A percentile compares a stretch with the other conserved stretches of the same genome.
Conservation (phyloP, 140 eudicot species). For the Bidens hawaiensis region DNA sequence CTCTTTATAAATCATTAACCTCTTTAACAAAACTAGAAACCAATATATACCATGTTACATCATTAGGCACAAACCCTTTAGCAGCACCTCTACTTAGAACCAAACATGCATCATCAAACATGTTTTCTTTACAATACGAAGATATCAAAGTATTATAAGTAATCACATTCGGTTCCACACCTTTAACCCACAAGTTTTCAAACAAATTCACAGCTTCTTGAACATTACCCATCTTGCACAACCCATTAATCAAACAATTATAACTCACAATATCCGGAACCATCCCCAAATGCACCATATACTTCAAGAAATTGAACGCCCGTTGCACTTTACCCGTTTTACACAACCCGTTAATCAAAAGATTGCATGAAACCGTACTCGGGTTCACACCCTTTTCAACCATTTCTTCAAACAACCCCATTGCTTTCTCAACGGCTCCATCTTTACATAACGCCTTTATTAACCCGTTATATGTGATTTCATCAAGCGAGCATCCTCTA, state of each 20-base stretch:
- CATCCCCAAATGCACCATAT: constrained; percentile 65
- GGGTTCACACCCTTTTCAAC: constrained; percentile 52
- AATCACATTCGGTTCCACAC: constrained; percentile 64
- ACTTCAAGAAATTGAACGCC: constrained; percentile 69
- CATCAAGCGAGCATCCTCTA: constrained; percentile 74
- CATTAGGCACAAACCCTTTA: constrained; percentile 65
- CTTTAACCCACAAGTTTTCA: constrained; percentile 51
- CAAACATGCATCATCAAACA: constrained; percentile 61
- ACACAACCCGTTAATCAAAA: constrained; percentile 74
- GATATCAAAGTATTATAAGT: constrained; percentile 77
- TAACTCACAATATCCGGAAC: constrained; percentile 81
- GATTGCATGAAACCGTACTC: constrained; percentile 63
- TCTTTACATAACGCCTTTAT: constrained; percentile 72
- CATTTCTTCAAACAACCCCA: constrained; percentile 78
- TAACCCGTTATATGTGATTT: constrained; percentile 62
- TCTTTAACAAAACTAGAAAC: constrained; percentile 38
- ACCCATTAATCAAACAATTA: constrained; percentile 73
- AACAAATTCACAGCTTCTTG: constrained; percentile 65
- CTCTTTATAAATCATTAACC: constrained; percentile 25
- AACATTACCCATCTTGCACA: constrained; percentile 66
- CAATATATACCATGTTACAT: constrained; percentile 77
- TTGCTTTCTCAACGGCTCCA: constrained; percentile 75
- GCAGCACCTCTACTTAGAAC: constrained; percentile 62
- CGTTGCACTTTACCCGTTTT: constrained; percentile 52
- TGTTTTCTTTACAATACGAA: constrained; percentile 55